phyloP scores from a whole-genome alignment of 148 eudicot species.

The Arctostaphylos glauca region DNA sequence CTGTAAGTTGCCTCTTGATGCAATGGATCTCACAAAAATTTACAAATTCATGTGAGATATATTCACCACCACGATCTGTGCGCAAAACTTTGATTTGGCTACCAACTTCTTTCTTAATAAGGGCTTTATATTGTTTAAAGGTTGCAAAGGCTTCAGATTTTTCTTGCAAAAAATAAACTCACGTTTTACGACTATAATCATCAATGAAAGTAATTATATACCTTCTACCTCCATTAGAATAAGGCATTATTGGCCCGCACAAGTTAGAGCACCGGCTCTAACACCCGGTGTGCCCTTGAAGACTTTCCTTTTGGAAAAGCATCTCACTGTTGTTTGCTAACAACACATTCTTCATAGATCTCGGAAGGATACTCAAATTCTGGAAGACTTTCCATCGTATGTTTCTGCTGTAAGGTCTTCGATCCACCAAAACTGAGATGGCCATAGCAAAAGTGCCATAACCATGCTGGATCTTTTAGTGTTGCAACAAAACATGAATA shows the following conservation, averaged over 20 bases:
- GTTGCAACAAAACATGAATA: slow-evolving; percentile 7
- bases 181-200: background rate
- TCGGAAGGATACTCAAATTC: slow-evolving; percentile 15
- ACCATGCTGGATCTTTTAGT: background rate
- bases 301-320: slow-evolving; percentile 14
- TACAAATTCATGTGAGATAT: background rate
- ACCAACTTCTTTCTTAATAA: background rate
- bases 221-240: too few species aligned
- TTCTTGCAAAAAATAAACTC: too few species aligned
- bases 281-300: slow-evolving; percentile 9
- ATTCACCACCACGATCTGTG: slow-evolving; percentile 5
- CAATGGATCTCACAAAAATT: background rate
- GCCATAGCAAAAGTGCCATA: slow-evolving; percentile 15
- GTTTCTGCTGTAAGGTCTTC: too few species aligned
- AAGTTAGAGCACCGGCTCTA: slow-evolving; percentile 13
- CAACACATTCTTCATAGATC: slow-evolving; percentile 14
- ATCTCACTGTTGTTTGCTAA: slow-evolving; percentile 22
- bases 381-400: slow-evolving; percentile 8
- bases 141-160: background rate
- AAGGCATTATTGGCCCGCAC: background rate
- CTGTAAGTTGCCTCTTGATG: too few species aligned
- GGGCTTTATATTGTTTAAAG: background rate
- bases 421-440: background rate
- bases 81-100: background rate
- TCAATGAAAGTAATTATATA: background rate